Conservation (phyloP, 106 monocot genomes). For the Amphibolis antarctica region DNA sequence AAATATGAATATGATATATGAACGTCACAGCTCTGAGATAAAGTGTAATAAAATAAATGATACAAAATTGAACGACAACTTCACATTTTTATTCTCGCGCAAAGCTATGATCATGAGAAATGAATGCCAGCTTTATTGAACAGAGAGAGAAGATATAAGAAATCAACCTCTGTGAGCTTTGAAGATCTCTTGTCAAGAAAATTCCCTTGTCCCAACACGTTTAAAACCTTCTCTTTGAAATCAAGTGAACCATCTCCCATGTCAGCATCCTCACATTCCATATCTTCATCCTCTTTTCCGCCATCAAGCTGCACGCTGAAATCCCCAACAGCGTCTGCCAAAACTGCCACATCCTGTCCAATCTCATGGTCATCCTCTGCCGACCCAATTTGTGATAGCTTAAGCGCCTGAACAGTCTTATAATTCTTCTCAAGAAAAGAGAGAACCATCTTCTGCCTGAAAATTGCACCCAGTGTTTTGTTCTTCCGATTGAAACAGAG, state of each 20-base stretch:
- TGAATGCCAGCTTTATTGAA: constrained; percentile 81
- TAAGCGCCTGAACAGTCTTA: constrained; percentile 63
- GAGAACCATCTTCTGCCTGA: constrained; percentile 60
- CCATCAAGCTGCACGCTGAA: constrained; percentile 25
- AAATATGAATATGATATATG: no score
- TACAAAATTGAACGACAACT: not conserved
- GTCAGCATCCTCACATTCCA: constrained; percentile 33
- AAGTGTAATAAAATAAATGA: not conserved
- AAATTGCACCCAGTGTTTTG: constrained; percentile 78
- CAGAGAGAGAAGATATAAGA: constrained; percentile 81
- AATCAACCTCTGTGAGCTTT: constrained; percentile 82
- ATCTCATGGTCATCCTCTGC: constrained; percentile 8
- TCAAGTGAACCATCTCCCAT: constrained; percentile 10
- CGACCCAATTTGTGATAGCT: constrained; percentile 20
- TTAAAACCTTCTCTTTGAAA: constrained; percentile 76
- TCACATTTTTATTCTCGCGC: not conserved
- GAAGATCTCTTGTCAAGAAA: constrained; percentile 80
- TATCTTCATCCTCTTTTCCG: constrained; percentile 55
- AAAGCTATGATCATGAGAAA: constrained; percentile 38
- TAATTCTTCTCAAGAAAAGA: constrained; percentile 79
- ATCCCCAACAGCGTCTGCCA: constrained; percentile 60
- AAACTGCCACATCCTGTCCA: constrained; percentile 9
- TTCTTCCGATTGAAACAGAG: constrained; percentile 86
- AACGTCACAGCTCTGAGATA: no score
- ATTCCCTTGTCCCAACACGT: constrained; percentile 60